Evolutionary conservation across 2,329 filamentous ascomycete genomes (phyloP), one percentile per base, ranked within the genome.

Genomic region (Pezicula neosporulosa): DNA sequence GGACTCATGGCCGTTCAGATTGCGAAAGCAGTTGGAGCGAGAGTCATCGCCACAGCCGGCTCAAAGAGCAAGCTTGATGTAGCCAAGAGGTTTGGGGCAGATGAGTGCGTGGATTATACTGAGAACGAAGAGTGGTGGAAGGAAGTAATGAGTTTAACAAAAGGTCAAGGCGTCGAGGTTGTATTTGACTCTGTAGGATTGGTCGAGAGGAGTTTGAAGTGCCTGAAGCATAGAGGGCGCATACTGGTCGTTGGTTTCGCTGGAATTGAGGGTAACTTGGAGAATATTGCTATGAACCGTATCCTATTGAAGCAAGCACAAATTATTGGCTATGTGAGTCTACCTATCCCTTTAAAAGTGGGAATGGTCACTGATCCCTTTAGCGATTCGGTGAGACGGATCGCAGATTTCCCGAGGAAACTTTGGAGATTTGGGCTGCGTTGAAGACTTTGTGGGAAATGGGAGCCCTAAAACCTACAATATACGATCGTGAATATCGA

Each of bases 161-260:
- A 63, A 1, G 73, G 74, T 0, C 66, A 69, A 28, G 81, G 81
- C 0, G 80, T 79, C 2, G 74, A 85, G 65, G 71, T 82, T 0
- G 76, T 83, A 12, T 79, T 78, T 58, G 81, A 85, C 65, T 73
- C 75, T 7, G 79, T 83, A 10, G 81, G 81, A 1, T 70, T 80
- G 21, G 77, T 84, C 7, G 72, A 77, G 53, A 72, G 73, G 52
- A 78, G 77, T 37, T 62, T 85, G 27, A 74, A 74, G 52, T 81
- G 78, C 56, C 64, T 81, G 30, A 77, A 71, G 21, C 77, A 81
- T 60, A 70, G 73, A 35, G 81, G 80, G 0, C 67, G 75, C 30
- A 65, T 85, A 16, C 70, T 85, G 2, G 68, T 85, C 27, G 71
- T 83, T 2, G 81, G 81, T 0, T 85, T 85, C 60, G 81, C 80